Conservation (phyloP, 352 stramenopile genomes). For the Pythium aphanidermatum region DNA sequence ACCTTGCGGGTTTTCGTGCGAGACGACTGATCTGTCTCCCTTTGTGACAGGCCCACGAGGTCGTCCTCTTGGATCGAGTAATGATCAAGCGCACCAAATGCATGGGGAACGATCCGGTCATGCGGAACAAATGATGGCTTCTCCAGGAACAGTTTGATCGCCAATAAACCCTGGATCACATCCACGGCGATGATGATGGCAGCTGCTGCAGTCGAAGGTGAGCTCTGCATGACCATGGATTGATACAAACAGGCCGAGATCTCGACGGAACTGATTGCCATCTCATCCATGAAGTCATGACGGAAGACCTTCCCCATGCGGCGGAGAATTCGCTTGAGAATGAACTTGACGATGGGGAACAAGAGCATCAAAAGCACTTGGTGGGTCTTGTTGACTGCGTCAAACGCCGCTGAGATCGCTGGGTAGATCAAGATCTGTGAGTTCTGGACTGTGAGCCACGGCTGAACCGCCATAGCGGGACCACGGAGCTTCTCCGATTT, state of each 20-base stretch:
- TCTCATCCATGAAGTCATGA: neutral
- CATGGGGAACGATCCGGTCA: no score
- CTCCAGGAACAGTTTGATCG: slow-evolving; percentile 6
- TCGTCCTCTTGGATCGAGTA: no score
- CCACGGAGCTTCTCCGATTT: neutral
- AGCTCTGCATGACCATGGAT: slow-evolving; percentile 9
- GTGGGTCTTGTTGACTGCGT: neutral
- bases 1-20: no score
- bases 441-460: neutral
- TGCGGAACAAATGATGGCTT: neutral
- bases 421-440: slow-evolving; percentile 11
- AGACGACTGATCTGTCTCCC: no score
- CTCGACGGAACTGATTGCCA: slow-evolving; percentile 3
- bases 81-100: no score
- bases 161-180: slow-evolving; percentile 3
- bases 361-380: neutral
- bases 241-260: slow-evolving; percentile 7
- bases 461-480: neutral
- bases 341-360: slow-evolving; percentile 3
- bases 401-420: slow-evolving; percentile 1
- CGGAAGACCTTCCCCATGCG: neutral
- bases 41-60: no score
- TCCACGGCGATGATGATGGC: slow-evolving; percentile 6
- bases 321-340: neutral
- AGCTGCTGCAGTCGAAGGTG: neutral